A percentile compares a stretch with the other conserved stretches of the same genome.
phyloP scores from a whole-genome alignment of 805 yeast genomes.

The Wickerhamiella brachini region DNA sequence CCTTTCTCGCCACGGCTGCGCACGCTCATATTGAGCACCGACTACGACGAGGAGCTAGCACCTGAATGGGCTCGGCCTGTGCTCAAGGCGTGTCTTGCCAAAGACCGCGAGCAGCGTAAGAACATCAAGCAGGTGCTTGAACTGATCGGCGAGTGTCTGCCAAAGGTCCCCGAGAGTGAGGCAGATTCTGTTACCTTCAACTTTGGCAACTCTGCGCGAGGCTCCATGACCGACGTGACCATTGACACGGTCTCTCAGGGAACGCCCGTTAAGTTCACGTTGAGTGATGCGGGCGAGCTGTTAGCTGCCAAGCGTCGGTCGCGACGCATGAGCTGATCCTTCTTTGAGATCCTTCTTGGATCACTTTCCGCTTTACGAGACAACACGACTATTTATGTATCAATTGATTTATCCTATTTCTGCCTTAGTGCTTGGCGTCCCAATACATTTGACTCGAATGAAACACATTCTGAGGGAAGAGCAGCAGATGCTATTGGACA shows the following conservation, averaged over 20 bases:
- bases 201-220: neutral
- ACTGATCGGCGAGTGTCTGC: neutral
- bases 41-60: slow-evolving; percentile 2
- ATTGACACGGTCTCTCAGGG: neutral
- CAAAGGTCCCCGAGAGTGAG: neutral
- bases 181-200: neutral
- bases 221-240: neutral
- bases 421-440: no score
- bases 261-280: neutral
- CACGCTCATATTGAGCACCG: slow-evolving; percentile 39
- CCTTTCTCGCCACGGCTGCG: slow-evolving; percentile 69
- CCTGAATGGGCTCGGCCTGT: slow-evolving; percentile 1
- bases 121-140: neutral
- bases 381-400: no score
- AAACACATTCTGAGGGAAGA: no score
- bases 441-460: no score
- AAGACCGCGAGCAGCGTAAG: slow-evolving; percentile 3
- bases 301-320: neutral
- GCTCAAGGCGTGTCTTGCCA: slow-evolving; percentile 1
- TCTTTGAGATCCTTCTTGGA: no score
- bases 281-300: neutral
- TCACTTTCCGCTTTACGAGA: no score
- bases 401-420: no score
- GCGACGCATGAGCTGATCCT: neutral
- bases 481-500: no score